Conservation (phyloP, 768 basidiomycete genomes). For the Tephrocybe rancida region DNA sequence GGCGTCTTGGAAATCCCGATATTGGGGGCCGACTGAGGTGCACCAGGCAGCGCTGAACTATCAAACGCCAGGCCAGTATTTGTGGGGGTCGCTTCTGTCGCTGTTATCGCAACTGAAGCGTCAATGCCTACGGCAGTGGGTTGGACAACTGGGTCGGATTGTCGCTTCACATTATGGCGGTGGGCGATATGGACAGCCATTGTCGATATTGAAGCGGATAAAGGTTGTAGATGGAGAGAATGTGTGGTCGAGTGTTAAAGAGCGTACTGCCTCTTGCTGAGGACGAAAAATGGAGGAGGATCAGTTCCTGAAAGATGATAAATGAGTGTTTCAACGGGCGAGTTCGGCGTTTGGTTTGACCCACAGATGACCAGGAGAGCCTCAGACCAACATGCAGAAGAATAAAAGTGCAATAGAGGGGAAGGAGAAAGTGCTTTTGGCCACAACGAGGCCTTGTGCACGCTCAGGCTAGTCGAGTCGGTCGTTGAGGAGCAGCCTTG, state of each 20-base stretch:
- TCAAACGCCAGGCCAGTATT: constrained; percentile 19
- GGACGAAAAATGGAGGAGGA: constrained; percentile 11
- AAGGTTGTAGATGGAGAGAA: constrained; percentile 5
- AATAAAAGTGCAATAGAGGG: background rate
- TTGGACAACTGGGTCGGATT: background rate
- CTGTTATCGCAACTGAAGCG: constrained; percentile 8
- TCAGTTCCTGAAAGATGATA: constrained; percentile 19
- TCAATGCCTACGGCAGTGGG: constrained; percentile 22
- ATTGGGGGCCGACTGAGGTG: background rate
- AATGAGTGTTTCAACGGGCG: constrained; percentile 6
- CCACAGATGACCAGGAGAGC: background rate
- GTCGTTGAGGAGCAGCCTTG: background rate
- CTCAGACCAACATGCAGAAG: constrained; percentile 18
- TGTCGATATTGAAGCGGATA: constrained; percentile 2
- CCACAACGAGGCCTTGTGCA: background rate
- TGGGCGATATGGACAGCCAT: constrained; percentile 15
- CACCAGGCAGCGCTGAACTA: background rate
- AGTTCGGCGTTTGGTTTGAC: background rate
- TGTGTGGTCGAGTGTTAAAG: constrained; percentile 16
- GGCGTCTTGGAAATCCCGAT: constrained; percentile 7
- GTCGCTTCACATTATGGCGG: constrained; percentile 14
- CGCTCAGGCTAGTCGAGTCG: background rate
- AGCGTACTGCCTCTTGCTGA: constrained; percentile 22
- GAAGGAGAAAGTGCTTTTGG: background rate
- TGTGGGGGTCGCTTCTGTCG: background rate